A percentile compares a stretch with the other conserved stretches of the same genome.
phyloP scores from a whole-genome alignment of 192 early-diverging fungal genomes.

The Backusella westeae region DNA sequence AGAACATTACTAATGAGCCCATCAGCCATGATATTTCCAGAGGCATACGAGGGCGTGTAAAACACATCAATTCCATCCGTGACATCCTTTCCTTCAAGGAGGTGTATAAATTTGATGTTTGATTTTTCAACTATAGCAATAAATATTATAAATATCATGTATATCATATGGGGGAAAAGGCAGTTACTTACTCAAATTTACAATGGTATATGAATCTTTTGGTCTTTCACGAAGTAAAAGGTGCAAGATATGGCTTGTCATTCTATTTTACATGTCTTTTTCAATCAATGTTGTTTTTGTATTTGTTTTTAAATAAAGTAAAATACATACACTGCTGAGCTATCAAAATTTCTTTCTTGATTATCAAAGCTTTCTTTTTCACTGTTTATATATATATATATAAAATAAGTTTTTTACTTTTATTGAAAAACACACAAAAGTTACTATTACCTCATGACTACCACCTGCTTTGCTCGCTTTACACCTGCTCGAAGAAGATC shows the following conservation, averaged over 20 bases:
- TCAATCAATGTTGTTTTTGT: not conserved
- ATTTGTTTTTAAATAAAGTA: not conserved
- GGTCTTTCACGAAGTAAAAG: constrained; percentile 40
- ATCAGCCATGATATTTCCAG: constrained; percentile 54
- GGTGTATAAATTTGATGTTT: constrained; percentile 55
- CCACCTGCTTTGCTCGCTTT: constrained; percentile 39
- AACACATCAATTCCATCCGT: constrained; percentile 29
- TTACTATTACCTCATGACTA: constrained; percentile 32
- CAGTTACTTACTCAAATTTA: constrained; percentile 25
- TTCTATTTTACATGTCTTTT: constrained; percentile 25
- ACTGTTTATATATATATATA: not conserved
- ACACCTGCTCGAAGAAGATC: constrained; percentile 45
- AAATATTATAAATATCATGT: not conserved
- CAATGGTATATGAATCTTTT: constrained; percentile 34
- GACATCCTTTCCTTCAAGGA: constrained; percentile 28
- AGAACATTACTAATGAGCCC: constrained; percentile 53
- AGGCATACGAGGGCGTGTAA: constrained; percentile 58
- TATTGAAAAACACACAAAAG: not conserved
- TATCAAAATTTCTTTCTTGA: constrained; percentile 38
- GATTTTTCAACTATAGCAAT: constrained; percentile 34
- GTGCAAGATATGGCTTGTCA: constrained; percentile 58
- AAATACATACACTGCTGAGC: constrained; percentile 30
- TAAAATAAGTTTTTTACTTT: not conserved
- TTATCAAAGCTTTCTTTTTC: constrained; percentile 32
- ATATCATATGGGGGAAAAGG: not conserved